Evolutionary conservation across 2,329 filamentous ascomycete species (phyloP).

Genomic region (Dothistroma pini): DNA sequence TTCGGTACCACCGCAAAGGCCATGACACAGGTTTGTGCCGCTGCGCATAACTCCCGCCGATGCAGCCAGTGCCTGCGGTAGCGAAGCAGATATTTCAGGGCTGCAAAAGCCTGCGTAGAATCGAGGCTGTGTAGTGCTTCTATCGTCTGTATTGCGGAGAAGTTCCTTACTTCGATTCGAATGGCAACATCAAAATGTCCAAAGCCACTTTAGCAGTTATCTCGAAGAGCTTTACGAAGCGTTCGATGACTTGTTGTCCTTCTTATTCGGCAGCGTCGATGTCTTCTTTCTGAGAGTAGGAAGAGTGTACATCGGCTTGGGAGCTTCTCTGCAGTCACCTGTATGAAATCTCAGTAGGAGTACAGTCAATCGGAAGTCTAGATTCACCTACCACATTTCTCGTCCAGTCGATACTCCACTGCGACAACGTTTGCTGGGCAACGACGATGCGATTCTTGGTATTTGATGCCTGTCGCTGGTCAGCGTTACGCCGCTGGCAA

Average conservation of each 20-base stretch:
- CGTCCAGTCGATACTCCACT: constrained; percentile 48
- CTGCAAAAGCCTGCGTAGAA: not conserved
- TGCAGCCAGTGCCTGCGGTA: not conserved
- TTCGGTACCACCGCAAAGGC: no score
- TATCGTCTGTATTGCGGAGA: not conserved
- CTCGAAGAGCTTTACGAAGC: constrained; percentile 5
- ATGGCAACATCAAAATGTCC: not conserved
- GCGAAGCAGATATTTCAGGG: not conserved
- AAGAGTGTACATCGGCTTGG: constrained; percentile 18
- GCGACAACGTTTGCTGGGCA: constrained; percentile 55
- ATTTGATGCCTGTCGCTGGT: constrained; percentile 36
- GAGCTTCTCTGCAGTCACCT: constrained; percentile 23
- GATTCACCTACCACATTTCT: constrained; percentile 43
- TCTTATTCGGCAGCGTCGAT: constrained; percentile 13
- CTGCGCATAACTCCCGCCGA: not conserved
- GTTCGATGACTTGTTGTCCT: constrained; percentile 6
- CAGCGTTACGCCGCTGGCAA: not conserved
- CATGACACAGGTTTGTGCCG: no score
- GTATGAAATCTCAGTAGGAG: no score
- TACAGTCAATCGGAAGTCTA: not conserved
- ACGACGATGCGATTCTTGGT: constrained; percentile 53
- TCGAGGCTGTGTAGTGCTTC: not conserved
- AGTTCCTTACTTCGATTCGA: not conserved
- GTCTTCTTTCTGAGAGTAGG: constrained; percentile 21
- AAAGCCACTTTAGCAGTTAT: not conserved